Conservation (phyloP, 169 alveolate genomes). For the Cyclospora cayetanensis region DNA sequence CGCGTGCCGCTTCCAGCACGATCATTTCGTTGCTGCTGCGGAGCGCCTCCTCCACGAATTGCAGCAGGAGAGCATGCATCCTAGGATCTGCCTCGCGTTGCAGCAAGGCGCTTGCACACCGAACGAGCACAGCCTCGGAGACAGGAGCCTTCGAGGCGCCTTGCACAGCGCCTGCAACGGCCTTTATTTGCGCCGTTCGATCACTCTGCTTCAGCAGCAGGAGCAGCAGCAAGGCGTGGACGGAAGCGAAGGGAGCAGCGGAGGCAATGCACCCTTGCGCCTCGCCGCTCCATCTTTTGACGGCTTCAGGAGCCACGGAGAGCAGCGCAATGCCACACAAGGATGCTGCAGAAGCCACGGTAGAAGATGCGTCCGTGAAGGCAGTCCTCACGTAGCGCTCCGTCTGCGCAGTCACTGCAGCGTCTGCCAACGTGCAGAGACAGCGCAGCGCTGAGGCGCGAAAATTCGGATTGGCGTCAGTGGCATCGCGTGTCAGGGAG, state of each 20-base stretch:
- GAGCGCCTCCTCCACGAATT: constrained; percentile 73
- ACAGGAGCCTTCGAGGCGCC: constrained; percentile 76
- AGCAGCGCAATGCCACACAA: constrained; percentile 92
- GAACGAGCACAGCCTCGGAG: constrained; percentile 81
- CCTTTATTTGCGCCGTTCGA: constrained; percentile 85
- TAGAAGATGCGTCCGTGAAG: constrained; percentile 92
- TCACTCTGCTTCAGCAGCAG: constrained; percentile 91
- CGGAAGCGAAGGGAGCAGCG: constrained; percentile 92
- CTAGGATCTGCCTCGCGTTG: constrained; percentile 32
- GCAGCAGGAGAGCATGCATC: constrained; percentile 47
- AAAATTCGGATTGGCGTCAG: constrained; percentile 85
- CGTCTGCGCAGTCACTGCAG: constrained; percentile 92
- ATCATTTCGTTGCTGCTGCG: constrained; percentile 79
- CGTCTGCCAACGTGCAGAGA: constrained; percentile 94
- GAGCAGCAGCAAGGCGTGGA: constrained; percentile 95
- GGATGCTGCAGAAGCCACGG: constrained; percentile 94
- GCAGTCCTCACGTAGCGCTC: constrained; percentile 95
- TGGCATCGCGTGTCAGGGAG: constrained; percentile 95
- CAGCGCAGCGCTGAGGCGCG: constrained; percentile 97
- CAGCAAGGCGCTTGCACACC: constrained; percentile 71
- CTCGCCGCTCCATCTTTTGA: constrained; percentile 90
- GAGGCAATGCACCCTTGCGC: constrained; percentile 76
- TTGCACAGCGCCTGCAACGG: constrained; percentile 72
- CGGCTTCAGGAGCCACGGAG: constrained; percentile 90
- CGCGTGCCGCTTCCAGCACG: constrained; percentile 77